A percentile compares a stretch with the other conserved stretches of the same genome.
Evolutionary conservation across 2,329 filamentous ascomycete species (phyloP).

Genomic region (Verticillium dahliae): DNA sequence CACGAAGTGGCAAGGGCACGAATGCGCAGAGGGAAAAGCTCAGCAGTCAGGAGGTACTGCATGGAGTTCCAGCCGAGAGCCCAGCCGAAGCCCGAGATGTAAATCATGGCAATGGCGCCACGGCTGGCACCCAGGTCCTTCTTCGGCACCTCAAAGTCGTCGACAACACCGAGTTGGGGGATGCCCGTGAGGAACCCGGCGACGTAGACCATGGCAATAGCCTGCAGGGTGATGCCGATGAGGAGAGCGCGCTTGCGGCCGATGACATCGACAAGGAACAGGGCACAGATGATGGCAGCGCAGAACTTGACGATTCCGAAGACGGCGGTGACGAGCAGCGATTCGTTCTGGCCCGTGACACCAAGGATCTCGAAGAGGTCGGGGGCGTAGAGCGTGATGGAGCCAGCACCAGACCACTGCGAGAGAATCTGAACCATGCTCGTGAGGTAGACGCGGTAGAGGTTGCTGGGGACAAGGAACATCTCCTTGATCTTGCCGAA

Average conservation of each 20-base stretch:
- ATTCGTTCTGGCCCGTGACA: constrained; percentile 59
- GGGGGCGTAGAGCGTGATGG: constrained; percentile 70
- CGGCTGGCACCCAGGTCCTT: constrained; percentile 50
- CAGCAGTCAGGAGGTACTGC: constrained; percentile 65
- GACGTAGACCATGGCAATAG: constrained; percentile 56
- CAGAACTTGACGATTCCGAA: constrained; percentile 71
- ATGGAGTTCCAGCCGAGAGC: constrained; percentile 69
- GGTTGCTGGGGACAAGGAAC: constrained; percentile 59
- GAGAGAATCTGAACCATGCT: constrained; percentile 63
- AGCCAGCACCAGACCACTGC: constrained; percentile 68
- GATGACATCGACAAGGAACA: constrained; percentile 75
- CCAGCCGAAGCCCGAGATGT: constrained; percentile 62
- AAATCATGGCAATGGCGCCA: constrained; percentile 68
- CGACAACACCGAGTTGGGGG: constrained; percentile 46
- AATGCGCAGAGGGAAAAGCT: constrained; percentile 70
- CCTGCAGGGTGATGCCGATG: constrained; percentile 53
- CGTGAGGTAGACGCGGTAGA: constrained; percentile 66
- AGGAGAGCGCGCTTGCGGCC: constrained; percentile 65
- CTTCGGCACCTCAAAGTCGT: constrained; percentile 38
- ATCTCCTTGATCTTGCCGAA: constrained; percentile 62
- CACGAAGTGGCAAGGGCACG: constrained; percentile 64
- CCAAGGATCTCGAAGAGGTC: constrained; percentile 69
- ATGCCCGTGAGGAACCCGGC: constrained; percentile 56
- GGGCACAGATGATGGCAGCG: constrained; percentile 60
- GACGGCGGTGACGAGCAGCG: constrained; percentile 66